Base-by-base conservation (phyloP, 805 yeast species). In the Scheffersomyces spartinae region DNA sequence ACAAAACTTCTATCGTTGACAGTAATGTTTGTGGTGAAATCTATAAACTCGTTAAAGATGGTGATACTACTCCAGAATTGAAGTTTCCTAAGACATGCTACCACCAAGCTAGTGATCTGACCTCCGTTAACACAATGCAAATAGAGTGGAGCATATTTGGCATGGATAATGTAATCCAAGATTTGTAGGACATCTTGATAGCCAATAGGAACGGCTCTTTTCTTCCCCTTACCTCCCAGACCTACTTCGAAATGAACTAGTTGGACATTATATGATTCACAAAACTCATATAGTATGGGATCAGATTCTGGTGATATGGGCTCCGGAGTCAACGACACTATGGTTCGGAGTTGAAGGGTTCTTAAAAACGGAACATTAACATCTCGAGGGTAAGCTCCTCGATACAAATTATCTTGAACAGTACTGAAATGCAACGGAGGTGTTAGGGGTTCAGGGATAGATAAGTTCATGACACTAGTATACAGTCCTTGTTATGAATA, bases 51-150 rank as follows among this genome's bases (percentile, higher is more conserved):
- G 35, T 77, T 82, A 39, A 81, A 72, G 9, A 88, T 85, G 1
- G 95, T 76, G 3, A 84, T 82, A 5, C 81, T 68, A 7, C 91
- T 76, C 98, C 98, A 91, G 38, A 78, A 72, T 14, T 83, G 79
- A 11, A 81, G 53, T 38, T 81, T 81, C 18, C 98, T 54, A 19
- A 85, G 53, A 45, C 96, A 85, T 4, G 95, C 97, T 13, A 88
- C 68, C 2, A 83, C 72, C 23, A 91, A 56, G 13, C 88, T 71
- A 0, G 94, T 82, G 2, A 82, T 78, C 35, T 83, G 85, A 7
- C 94, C 85, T 0, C 96, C 97, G 43, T 84, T 86, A 14, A 75
- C 55, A 48, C 97, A 88, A 49, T 88, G 95, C 4, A 88, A 47
- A 45, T 80, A 86, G 2, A 79, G 57, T 1, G 96, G 95, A 7